Conservation (phyloP, 495 filamentous ascomycete species). For the Hyaloscypha bicolor region DNA sequence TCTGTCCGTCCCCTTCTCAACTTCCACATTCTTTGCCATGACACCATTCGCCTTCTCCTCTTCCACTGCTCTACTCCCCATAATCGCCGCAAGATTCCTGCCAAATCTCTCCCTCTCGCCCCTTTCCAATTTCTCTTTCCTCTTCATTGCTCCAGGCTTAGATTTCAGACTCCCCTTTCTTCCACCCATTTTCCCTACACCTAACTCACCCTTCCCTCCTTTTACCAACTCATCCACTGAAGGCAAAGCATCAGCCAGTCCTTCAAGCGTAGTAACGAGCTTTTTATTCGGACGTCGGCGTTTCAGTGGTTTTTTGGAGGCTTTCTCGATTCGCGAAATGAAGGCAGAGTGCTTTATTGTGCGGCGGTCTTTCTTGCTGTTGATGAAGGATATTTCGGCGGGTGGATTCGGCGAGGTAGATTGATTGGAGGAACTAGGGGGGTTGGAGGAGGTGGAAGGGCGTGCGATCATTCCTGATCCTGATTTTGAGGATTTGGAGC, state of each 20-base stretch:
- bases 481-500: constrained; percentile 41
- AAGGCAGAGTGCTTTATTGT: constrained; percentile 75
- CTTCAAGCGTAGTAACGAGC: constrained; percentile 73
- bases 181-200: constrained; percentile 27
- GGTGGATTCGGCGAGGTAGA: constrained; percentile 39
- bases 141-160: constrained; percentile 78
- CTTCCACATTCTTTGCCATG: not conserved
- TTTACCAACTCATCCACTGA: constrained; percentile 41
- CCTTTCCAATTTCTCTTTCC: constrained; percentile 75
- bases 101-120: constrained; percentile 81
- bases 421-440: constrained; percentile 12
- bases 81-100: constrained; percentile 65
- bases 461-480: constrained; percentile 20
- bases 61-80: not conserved
- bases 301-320: constrained; percentile 46
- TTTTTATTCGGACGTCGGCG: constrained; percentile 73
- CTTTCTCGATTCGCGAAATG: constrained; percentile 72
- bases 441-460: constrained; percentile 1
- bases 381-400: constrained; percentile 51
- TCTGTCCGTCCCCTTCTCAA: not conserved
- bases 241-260: constrained; percentile 77
- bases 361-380: constrained; percentile 77
- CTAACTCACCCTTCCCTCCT: not conserved
- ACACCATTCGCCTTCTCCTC: not conserved
- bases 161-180: constrained; percentile 68